These are phyloP conservation scores for Calocera viscosa DNA, from an alignment of 768 basidiomycete species.

Conservation along the genomic window DNA sequence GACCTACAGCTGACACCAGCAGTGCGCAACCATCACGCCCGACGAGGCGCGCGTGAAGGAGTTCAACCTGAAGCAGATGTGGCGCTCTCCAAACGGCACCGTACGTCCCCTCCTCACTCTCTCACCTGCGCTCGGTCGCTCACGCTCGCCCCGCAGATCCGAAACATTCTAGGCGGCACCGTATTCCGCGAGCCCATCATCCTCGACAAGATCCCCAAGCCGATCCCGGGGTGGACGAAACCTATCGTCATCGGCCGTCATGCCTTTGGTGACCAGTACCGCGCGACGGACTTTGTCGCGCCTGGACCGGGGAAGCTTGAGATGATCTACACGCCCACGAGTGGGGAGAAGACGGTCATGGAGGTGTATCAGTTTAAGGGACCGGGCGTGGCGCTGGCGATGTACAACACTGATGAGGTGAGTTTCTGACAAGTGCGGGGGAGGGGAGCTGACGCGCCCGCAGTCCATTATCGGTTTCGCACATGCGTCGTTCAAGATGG, in stretches of 20 bases:
- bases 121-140: conserved; percentile 4
- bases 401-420: conserved; percentile 98
- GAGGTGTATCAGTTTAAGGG: conserved; percentile 92
- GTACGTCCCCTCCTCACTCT: conserved; percentile 33
- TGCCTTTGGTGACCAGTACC: conserved; percentile 96
- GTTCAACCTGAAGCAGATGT: conserved; percentile 98
- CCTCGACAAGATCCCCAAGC: conserved; percentile 76
- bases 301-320: conserved; percentile 90
- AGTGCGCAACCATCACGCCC: conserved; percentile 95
- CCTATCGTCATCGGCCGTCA: conserved; percentile 95
- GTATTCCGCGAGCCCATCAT: conserved; percentile 99
- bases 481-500: conserved; percentile 98
- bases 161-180: conserved; percentile 95
- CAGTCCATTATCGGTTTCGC: conserved; percentile 91
- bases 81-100: conserved; percentile 93
- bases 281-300: conserved; percentile 83
- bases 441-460: neutral
- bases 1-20: neutral
- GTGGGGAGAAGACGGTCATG: conserved; percentile 49
- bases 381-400: conserved; percentile 83
- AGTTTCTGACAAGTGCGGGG: conserved; percentile 10
- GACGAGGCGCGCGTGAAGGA: conserved; percentile 93
- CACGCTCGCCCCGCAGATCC: conserved; percentile 43
- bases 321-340: conserved; percentile 73
- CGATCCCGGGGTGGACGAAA: conserved; percentile 92